Conservation (phyloP, 129 eudicot species). For the Escallonia herrerae region DNA sequence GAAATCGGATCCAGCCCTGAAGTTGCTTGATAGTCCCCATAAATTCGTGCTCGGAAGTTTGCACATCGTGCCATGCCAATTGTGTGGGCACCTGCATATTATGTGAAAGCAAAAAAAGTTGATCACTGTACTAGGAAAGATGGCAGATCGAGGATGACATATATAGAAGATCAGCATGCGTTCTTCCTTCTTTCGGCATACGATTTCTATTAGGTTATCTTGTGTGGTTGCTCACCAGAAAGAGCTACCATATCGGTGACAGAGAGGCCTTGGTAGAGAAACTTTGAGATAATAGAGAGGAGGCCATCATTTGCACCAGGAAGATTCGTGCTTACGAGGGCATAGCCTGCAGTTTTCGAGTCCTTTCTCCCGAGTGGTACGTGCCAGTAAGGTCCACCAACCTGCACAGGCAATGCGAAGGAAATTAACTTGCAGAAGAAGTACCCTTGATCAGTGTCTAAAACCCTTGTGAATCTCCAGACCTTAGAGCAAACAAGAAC, state of each 20-base stretch:
- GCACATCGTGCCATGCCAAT: constrained; percentile 90
- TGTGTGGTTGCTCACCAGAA: constrained; percentile 44
- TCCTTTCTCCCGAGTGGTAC: constrained; percentile 88
- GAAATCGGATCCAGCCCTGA: constrained; percentile 40
- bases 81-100: constrained; percentile 78
- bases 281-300: constrained; percentile 66
- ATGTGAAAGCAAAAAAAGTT: neutral
- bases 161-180: too few species aligned
- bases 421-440: too few species aligned
- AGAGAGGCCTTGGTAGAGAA: constrained; percentile 68
- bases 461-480: too few species aligned
- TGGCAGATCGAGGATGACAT: too few species aligned
- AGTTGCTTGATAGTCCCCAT: constrained; percentile 66
- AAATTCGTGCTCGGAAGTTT: constrained; percentile 77
- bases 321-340: constrained; percentile 40
- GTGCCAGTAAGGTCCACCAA: constrained; percentile 98
- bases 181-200: too few species aligned
- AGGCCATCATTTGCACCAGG: constrained; percentile 73
- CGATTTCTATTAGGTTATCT: too few species aligned
- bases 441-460: too few species aligned
- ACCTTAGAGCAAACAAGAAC: neutral
- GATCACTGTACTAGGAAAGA: neutral
- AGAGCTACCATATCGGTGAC: constrained; percentile 98
- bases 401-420: constrained; percentile 29
- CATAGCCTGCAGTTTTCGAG: constrained; percentile 63